Base-by-base conservation (phyloP, 1,284 basidiomycete genomes). In the Austropuccinia psidii region DNA sequence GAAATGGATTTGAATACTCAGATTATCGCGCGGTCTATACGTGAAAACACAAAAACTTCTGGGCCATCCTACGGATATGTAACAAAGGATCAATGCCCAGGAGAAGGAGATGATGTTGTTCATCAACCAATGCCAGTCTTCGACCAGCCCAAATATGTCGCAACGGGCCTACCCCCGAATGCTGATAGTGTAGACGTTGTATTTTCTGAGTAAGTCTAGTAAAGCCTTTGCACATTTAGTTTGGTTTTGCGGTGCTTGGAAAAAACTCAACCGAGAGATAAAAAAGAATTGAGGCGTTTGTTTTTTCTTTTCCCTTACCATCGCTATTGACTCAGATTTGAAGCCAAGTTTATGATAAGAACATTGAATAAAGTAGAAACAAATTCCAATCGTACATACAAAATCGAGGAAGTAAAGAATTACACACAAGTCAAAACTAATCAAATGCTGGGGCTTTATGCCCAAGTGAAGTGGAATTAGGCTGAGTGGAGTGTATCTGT, bases 31-130 rank as follows among this genome's bases (percentile, higher is more conserved):
- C 27, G 37, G 15, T 49, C 17, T 19, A n/a, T n/a, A n/a, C n/a
- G n/a, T n/a, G n/a, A n/a, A n/a, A n/a, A n/a, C n/a, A n/a, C n/a
- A n/a, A n/a, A n/a, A n/a, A 37, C 21, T 6, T 19, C 21, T 3
- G 31, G 9, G 27, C 47, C 64, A 29, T 75, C 76, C 1, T 65
- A 76, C 24, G 78, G 78, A 1, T 78, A 78, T 57, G 78, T 78
- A 9, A 78, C 79, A 27, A 72, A 75, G 43, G 79, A 80, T 35
- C 49, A 68, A 3, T 89, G 89, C 79, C 87, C 88, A 0, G 89
- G 87, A 4, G 81, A 86, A 19, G 89, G 88, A 15, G 89, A 90
- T 78, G 89, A 90, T 78, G 85, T 82, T 2, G 80, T 81, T 0
- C 88, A 90, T 79, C 78, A 81, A 1, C 84, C 88, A 0, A 77